Conservation (phyloP, 2,329 filamentous ascomycete genomes). For the Trichophyton verrucosum region DNA sequence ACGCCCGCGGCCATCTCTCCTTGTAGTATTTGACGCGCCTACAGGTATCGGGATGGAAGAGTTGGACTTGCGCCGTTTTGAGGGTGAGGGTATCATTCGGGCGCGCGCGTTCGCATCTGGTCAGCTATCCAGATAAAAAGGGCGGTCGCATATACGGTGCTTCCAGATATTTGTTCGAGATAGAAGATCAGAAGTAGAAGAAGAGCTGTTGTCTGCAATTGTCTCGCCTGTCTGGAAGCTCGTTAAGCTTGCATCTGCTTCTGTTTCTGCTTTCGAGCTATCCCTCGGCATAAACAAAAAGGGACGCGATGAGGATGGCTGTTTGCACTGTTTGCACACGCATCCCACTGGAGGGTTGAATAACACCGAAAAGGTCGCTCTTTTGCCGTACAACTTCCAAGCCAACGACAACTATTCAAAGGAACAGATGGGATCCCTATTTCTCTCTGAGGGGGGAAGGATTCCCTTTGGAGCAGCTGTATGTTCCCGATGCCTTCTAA, state of each 20-base stretch:
- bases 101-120: constrained; percentile 6
- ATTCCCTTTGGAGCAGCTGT: not conserved
- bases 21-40: constrained; percentile 27
- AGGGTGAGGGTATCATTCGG: constrained; percentile 41
- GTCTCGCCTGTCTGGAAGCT: not conserved
- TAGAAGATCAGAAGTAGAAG: not conserved
- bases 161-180: not conserved
- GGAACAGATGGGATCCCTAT: not conserved
- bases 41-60: constrained; percentile 38
- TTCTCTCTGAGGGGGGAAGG: not conserved
- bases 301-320: not conserved
- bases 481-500: not conserved
- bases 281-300: not conserved
- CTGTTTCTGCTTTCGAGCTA: not conserved
- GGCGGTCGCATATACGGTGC: not conserved
- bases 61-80: constrained; percentile 54
- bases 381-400: not conserved
- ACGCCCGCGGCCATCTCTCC: constrained; percentile 16
- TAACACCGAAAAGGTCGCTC: not conserved
- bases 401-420: not conserved
- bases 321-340: constrained; percentile 5
- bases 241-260: not conserved
- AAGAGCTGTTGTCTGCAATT: not conserved
- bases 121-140: not conserved
- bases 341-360: not conserved